Base-by-base conservation (phyloP, 768 basidiomycete species). In the Trametes villosa region DNA sequence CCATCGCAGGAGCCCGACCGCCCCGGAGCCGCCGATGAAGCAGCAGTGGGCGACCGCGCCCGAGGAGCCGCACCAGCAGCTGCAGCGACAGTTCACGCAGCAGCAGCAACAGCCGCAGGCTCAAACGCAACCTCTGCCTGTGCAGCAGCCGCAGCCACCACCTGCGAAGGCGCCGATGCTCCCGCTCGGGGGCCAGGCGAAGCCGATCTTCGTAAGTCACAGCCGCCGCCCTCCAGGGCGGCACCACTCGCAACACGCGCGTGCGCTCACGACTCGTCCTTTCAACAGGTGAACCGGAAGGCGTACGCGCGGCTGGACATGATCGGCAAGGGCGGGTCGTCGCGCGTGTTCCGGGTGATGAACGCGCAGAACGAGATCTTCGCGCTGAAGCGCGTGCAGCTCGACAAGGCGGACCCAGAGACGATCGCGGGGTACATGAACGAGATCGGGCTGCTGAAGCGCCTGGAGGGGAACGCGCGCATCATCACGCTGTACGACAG, bases 381-480 rank as follows among this genome's bases (percentile, higher is more conserved):
- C 68, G 96, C 96, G 11, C 83, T 99, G 71, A 99, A 99, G 73
- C 87, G 91, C 55, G 96, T 98, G 36, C 85, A 91, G 17, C 79
- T 98, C 22, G 94, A 96, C 72, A 88, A 89, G 70, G 89, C 90
- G 7, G 96, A 98, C 65, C 73, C 85, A 3, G 95, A 97, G 64
- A 92, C 94, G 20, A 89, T 96, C 78, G 86, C 81, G 60, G 90
- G 93, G 15, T 99, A 96, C 75, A 91, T 94, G 85, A 98, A 98
- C 72, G 96, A 99, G 79, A 98, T 98, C 60, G 86, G 88, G 12
- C 78, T 99, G 49, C 81, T 99, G 36, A 93, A 94, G 70, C 86
- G 95, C n/a, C 80, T 99, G n/a, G 87, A 88, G 34, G 97, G 96
- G 30, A 96, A 98, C 72, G 87, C 86, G 53, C 82, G 94, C 46